Conservation (phyloP, 106 monocot genomes). For the Dendrobium officinale region DNA sequence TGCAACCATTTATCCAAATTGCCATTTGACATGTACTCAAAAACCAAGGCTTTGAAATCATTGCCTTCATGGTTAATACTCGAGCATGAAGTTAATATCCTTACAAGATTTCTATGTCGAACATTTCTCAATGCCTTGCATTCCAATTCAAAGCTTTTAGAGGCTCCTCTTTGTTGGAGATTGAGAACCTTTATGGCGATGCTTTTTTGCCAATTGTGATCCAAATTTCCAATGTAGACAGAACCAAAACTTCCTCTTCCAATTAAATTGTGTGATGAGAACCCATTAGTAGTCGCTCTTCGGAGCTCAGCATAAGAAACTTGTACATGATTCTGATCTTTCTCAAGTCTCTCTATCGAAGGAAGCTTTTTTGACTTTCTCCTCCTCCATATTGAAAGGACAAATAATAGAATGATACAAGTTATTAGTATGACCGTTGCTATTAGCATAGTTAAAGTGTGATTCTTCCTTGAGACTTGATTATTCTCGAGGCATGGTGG, state of each 20-base stretch:
- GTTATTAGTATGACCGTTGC: not conserved
- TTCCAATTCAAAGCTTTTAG: slow-evolving; percentile 34
- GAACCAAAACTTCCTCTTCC: slow-evolving; percentile 18
- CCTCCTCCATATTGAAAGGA: too few relatives aligned
- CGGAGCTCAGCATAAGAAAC: slow-evolving; percentile 22
- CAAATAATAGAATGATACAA: not conserved
- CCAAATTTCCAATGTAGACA: slow-evolving; percentile 23
- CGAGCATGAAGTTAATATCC: slow-evolving; percentile 22
- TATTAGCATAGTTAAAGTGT: not conserved
- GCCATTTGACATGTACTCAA: slow-evolving; percentile 29
- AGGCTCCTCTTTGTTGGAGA: slow-evolving; percentile 29
- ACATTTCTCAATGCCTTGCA: slow-evolving; percentile 25
- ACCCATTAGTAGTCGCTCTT: slow-evolving; percentile 21
- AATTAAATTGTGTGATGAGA: slow-evolving; percentile 29
- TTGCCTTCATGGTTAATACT: slow-evolving; percentile 10
- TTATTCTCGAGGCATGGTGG: slow-evolving; percentile 6
- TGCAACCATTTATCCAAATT: slow-evolving; percentile 30
- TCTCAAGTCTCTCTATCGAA: not conserved
- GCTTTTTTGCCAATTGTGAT: not conserved
- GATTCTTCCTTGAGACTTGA: not conserved
- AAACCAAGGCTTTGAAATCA: slow-evolving; percentile 32
- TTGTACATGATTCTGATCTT: not conserved
- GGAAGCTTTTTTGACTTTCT: too few relatives aligned
- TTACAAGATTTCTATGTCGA: slow-evolving; percentile 38
- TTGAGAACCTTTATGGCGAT: slow-evolving; percentile 39